Base-by-base conservation (phyloP, 2,329 filamentous ascomycete genomes). In the Colletotrichum magnum region DNA sequence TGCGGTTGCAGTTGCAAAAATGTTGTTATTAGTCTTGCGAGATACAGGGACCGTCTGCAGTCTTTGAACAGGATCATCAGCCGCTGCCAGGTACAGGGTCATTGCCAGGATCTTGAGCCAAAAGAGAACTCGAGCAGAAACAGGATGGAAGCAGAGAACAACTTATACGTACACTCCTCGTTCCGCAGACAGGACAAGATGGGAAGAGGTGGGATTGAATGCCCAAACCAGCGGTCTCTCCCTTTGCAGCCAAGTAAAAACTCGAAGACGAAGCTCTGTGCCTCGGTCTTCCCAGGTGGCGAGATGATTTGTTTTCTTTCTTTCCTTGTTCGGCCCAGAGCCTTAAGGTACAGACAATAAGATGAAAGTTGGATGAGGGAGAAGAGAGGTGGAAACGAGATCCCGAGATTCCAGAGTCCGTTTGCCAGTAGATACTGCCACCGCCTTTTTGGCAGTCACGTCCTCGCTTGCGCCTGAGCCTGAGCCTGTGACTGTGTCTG, bases 191-290 rank as follows among this genome's bases (percentile, higher is more conserved):
- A 73, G 67, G 52, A 65, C 58, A 53, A 51, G 62, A 69, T 54
- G 60, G 58, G 69, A 72, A 71, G 56, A 60, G 70, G 58, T 69
- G 59, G 71, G 64, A 74, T 62, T 53, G 53, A 69, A 69, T 66
- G 21, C 53, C 71, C 61, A 65, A 68, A 48, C 57, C 65, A 65
- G 18, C 21, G 41, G 50, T 68, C 68, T 70, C 63, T 62, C 68
- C 64, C 56, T 67, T 59, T 58, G 28, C 41, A 69, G 72, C 56
- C 50, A 66, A 69, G 72, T 74, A 82, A 81, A 82, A 81, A 81
- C 77, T 75, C 79, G 80, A 85, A 88, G 87, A 90, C 82, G 87
- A 88, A 89, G 88, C 88, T 90, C 88, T 89, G 81, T 90, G 86
- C 88, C 88, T 86, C 78, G 77, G 76, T 79, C 79, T 71, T 64